Evolutionary conservation across 2,329 filamentous ascomycete species (phyloP).

Genomic region (Claviceps sp.): DNA sequence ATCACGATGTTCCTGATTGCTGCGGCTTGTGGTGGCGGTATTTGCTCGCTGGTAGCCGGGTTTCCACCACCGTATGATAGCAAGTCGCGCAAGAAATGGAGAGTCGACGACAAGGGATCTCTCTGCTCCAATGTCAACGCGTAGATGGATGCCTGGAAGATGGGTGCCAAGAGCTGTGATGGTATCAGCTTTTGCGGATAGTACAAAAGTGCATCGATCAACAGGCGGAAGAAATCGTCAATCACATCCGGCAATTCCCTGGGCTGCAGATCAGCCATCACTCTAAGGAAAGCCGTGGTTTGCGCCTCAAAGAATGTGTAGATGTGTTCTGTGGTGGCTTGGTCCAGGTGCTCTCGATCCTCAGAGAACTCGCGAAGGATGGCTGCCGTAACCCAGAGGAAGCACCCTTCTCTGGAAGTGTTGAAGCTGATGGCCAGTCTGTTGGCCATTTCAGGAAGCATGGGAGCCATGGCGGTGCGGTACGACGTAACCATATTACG

Average conservation of each 20-base stretch:
- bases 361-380: conserved; percentile 93
- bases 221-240: conserved; percentile 90
- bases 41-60: conserved; percentile 46
- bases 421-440: conserved; percentile 79
- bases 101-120: conserved; percentile 77
- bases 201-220: conserved; percentile 84
- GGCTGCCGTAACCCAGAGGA: conserved; percentile 95
- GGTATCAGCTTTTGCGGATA: conserved; percentile 75
- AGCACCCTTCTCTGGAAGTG: conserved; percentile 80
- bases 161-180: conserved; percentile 65
- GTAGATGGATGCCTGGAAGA: conserved; percentile 77
- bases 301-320: conserved; percentile 94
- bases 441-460: conserved; percentile 75
- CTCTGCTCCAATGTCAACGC: conserved; percentile 81
- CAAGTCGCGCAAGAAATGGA: conserved; percentile 87
- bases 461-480: conserved; percentile 71
- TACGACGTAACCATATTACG: conserved; percentile 95
- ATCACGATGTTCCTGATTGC: conserved; percentile 64
- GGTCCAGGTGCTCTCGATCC: conserved; percentile 71
- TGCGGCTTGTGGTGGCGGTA: conserved; percentile 45
- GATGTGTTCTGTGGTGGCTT: conserved; percentile 71
- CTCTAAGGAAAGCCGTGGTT: conserved; percentile 75
- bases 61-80: conserved; percentile 77
- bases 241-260: conserved; percentile 71
- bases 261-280: conserved; percentile 69